Conservation (phyloP, 2,329 filamentous ascomycete species). For the Sphaerulina vaccinii region DNA sequence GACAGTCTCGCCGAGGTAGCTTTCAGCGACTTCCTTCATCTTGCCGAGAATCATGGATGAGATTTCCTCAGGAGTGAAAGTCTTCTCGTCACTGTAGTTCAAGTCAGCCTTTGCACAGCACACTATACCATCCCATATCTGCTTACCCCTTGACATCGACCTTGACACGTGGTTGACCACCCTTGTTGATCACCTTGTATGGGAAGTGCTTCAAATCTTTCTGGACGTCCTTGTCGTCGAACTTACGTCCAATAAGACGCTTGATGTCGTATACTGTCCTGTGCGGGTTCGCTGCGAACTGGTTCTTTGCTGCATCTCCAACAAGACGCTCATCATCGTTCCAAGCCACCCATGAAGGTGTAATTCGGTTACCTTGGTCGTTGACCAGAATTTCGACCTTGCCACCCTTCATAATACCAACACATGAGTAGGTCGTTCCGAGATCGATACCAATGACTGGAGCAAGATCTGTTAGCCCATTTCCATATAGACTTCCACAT, state of each 20-base stretch:
- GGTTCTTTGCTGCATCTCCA: slow-evolving; percentile 96
- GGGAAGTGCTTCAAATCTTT: slow-evolving; percentile 97
- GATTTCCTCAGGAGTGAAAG: slow-evolving; percentile 77
- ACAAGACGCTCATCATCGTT: slow-evolving; percentile 96
- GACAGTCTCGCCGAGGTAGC: slow-evolving; percentile 82
- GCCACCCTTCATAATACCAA: slow-evolving; percentile 93
- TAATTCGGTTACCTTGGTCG: slow-evolving; percentile 96
- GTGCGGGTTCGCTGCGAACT: slow-evolving; percentile 59
- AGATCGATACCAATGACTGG: slow-evolving; percentile 91
- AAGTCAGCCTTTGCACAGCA: slow-evolving; percentile 1
- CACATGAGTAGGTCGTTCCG: slow-evolving; percentile 82
- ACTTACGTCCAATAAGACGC: slow-evolving; percentile 54
- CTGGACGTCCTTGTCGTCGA: slow-evolving; percentile 73
- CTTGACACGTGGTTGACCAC: slow-evolving; percentile 83
- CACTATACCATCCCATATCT: background rate
- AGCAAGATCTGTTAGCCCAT: slow-evolving; percentile 5
- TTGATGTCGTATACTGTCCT: slow-evolving; percentile 51
- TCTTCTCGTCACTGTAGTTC: slow-evolving; percentile 54
- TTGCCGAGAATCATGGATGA: slow-evolving; percentile 79
- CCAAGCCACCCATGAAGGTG: slow-evolving; percentile 62
- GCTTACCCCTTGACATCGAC: slow-evolving; percentile 62
- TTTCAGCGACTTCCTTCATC: slow-evolving; percentile 97
- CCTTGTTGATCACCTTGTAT: slow-evolving; percentile 87
- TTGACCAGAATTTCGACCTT: slow-evolving; percentile 95
- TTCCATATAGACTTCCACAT: background rate